Evolutionary conservation across 768 basidiomycete species (phyloP), one percentile per base, ranked within the genome.

Genomic region (Tylopilus felleus): DNA sequence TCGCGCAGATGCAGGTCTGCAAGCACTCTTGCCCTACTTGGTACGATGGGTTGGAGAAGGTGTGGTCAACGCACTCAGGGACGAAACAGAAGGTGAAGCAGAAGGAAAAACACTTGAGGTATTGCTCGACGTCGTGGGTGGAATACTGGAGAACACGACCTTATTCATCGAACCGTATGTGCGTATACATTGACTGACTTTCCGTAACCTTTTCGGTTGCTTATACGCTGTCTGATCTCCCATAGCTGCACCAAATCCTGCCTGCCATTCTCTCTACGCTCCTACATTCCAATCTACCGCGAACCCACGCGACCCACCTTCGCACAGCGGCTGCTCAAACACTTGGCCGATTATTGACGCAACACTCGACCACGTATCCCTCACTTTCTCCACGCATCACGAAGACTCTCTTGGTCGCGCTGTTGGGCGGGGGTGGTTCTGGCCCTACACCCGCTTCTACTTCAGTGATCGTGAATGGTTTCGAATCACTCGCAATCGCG

Each of bases 161-260:
- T 75, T 99, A 6, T 98, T 98, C 66, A 84, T 98, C 22, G 97
- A 99, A 71, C 97, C 96, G 41, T 98, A 97, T 67, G 94, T 97
- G 64, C 66, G 91, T 79, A 27, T 22, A 10, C n/a, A 27, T 44
- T 9, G 9, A 5, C n/a, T 47, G 28, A 38, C n/a, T 43, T 39
- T 27, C 16, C 9, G n/a, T n/a, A n/a, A n/a, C n/a, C n/a, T n/a
- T n/a, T n/a, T 8, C 17, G 16, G n/a, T 12, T 12, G 9, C 27
- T 21, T 31, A 17, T 13, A 31, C 25, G 33, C 43, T 52, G 14
- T 47, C 13, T 14, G 23, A 10, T 12, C 14, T n/a, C 23, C 27
- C 33, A 33, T 59, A 98, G 94, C 80, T 98, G 5, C 97, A 98
- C 65, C 96, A 98, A 86, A 79, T 98, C 16, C 81, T 98, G 1